Evolutionary conservation across 148 eudicot genomes (phyloP).

Genomic region (Chenopodium quinoa): DNA sequence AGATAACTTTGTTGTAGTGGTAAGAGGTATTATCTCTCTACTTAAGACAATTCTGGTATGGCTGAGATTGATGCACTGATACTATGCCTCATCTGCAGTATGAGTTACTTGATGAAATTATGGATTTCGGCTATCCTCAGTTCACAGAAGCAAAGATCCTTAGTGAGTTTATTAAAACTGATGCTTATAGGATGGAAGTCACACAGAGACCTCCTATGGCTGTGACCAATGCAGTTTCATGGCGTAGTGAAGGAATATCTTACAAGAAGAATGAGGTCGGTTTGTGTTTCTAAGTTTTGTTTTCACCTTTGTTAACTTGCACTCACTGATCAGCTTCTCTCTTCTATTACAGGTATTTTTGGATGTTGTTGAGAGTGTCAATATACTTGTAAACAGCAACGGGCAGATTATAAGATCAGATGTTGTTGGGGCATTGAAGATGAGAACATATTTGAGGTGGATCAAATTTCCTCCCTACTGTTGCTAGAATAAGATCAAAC

Average conservation of each 20-base stretch:
- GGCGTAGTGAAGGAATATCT: conserved; percentile 97
- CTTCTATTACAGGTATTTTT: conserved; percentile 67
- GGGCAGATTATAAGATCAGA: conserved; percentile 97
- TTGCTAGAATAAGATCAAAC: not conserved
- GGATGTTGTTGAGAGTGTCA: conserved; percentile 98
- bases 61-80: conserved; percentile 9
- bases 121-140: conserved; percentile 99
- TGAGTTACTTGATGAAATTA: conserved; percentile 94
- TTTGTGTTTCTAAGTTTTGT: not conserved
- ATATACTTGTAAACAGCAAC: conserved; percentile 96
- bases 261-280: conserved; percentile 93
- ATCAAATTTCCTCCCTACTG: not conserved
- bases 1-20: conserved; percentile 99
- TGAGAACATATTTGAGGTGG: conserved; percentile 92
- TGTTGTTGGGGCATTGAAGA: conserved; percentile 94
- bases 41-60: not conserved
- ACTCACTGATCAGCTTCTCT: conserved; percentile 14
- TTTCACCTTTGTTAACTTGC: not conserved
- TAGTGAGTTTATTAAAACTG: conserved; percentile 93
- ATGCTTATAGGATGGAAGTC: conserved; percentile 98
- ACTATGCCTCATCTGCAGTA: conserved; percentile 50
- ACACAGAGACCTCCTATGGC: conserved; percentile 99
- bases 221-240: conserved; percentile 97
- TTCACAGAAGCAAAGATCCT: conserved; percentile 96
- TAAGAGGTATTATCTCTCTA: conserved; percentile 37